Percentiles rank a stretch among this genome's conserved stretches.
Conservation (phyloP, 1,139 yeast genomes). For the Arxiozyma telluris region DNA sequence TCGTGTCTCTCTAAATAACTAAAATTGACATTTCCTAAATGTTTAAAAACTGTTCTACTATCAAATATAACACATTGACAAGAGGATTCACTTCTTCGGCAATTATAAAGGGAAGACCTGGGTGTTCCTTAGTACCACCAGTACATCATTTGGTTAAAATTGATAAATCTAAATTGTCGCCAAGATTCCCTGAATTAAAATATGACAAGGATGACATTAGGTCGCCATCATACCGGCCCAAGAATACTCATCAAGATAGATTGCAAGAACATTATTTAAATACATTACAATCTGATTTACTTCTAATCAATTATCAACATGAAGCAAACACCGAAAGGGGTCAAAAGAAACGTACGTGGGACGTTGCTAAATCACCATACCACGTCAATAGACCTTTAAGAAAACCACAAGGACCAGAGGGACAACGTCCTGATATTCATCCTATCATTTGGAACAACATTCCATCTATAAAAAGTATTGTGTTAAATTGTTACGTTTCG, state of each 20-base stretch:
- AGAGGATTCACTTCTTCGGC: slow-evolving; percentile 17
- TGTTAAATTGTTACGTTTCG: slow-evolving; percentile 68
- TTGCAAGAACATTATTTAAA: slow-evolving; percentile 68
- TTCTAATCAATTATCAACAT: slow-evolving; percentile 71
- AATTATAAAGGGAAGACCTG: slow-evolving; percentile 43
- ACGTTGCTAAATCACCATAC: slow-evolving; percentile 70
- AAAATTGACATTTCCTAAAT: background rate
- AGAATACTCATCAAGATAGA: slow-evolving; percentile 66
- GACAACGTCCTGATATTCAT: slow-evolving; percentile 63
- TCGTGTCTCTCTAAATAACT: background rate
- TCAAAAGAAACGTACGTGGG: slow-evolving; percentile 75
- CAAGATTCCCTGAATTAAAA: slow-evolving; percentile 58
- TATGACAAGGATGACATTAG: slow-evolving; percentile 61
- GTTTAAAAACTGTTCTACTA: slow-evolving; percentile 4
- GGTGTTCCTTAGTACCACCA: slow-evolving; percentile 74
- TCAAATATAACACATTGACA: slow-evolving; percentile 32
- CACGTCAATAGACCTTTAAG: slow-evolving; percentile 67
- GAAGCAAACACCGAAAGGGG: slow-evolving; percentile 47
- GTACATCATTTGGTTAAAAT: slow-evolving; percentile 83
- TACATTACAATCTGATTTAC: slow-evolving; percentile 65
- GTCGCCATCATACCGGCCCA: slow-evolving; percentile 70
- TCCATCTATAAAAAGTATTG: slow-evolving; percentile 59
- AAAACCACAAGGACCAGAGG: slow-evolving; percentile 57
- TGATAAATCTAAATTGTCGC: slow-evolving; percentile 60
- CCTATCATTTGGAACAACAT: slow-evolving; percentile 59